Conservation (phyloP, 2,329 filamentous ascomycete species). For the Fusarium musae region DNA sequence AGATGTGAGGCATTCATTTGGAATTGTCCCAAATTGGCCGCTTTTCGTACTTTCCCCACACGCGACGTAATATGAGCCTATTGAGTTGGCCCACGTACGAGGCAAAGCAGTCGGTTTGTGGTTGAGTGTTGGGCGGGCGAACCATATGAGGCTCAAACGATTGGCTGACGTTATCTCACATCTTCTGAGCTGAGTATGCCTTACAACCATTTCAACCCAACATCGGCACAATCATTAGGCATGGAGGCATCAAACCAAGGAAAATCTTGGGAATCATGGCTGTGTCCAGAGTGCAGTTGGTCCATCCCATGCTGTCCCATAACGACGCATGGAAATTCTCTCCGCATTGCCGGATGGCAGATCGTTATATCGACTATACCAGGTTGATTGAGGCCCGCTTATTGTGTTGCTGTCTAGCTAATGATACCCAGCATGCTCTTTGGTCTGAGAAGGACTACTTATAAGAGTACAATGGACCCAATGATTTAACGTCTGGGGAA, state of each 20-base stretch:
- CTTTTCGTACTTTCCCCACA: background rate
- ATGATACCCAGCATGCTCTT: background rate
- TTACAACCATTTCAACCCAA: slow-evolving; percentile 21
- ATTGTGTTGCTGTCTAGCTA: background rate
- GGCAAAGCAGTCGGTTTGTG: slow-evolving; percentile 14
- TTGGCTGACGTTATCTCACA: slow-evolving; percentile 25
- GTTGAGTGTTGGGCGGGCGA: slow-evolving; percentile 25
- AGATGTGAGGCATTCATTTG: background rate
- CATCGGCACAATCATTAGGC: slow-evolving; percentile 22
- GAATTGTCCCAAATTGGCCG: background rate
- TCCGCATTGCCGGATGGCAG: background rate
- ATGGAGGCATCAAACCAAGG: slow-evolving; percentile 15
- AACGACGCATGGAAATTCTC: background rate
- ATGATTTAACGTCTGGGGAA: background rate
- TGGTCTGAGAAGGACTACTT: background rate
- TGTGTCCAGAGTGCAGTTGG: background rate
- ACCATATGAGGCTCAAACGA: slow-evolving; percentile 27
- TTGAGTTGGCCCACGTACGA: slow-evolving; percentile 9
- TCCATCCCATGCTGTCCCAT: background rate
- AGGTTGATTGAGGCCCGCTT: slow-evolving; percentile 21
- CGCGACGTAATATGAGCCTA: background rate
- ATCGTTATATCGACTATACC: background rate
- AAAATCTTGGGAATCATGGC: background rate
- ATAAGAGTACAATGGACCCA: slow-evolving; percentile 12
- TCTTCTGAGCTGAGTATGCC: slow-evolving; percentile 3